A percentile compares a stretch with the other conserved stretches of the same genome.
Evolutionary conservation across 495 filamentous ascomycete genomes (phyloP).

Genomic region (Apodospora peruviana): DNA sequence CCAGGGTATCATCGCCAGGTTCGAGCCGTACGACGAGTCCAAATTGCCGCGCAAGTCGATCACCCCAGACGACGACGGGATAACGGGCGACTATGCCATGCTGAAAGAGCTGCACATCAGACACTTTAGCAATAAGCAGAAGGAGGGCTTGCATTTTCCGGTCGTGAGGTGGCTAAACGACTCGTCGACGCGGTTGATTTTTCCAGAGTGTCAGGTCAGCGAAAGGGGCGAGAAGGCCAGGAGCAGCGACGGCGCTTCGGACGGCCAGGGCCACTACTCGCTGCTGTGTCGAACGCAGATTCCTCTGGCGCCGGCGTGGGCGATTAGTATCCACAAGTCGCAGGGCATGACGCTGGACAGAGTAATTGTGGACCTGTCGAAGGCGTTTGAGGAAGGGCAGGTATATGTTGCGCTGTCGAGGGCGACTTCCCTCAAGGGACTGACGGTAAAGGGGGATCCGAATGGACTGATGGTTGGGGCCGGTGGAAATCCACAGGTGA

Average conservation of each 20-base stretch:
- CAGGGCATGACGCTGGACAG: conserved; percentile 90
- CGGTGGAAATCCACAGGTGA: conserved; percentile 14
- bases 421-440: conserved; percentile 72
- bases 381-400: conserved; percentile 86
- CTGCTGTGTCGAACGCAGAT: conserved; percentile 73
- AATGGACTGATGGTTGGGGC: conserved; percentile 17
- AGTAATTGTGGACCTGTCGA: conserved; percentile 81
- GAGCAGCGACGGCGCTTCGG: no score
- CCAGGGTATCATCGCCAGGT: conserved; percentile 73
- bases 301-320: conserved; percentile 88
- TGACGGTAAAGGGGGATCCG: conserved; percentile 40
- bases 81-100: conserved; percentile 32
- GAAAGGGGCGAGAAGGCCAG: conserved; percentile 35
- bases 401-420: conserved; percentile 74
- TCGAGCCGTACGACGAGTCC: conserved; percentile 58
- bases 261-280: conserved; percentile 43
- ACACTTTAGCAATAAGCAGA: conserved; percentile 21
- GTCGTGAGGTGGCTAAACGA: conserved; percentile 62
- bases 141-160: conserved; percentile 52
- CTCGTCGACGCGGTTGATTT: conserved; percentile 32
- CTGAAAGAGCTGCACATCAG: conserved; percentile 33
- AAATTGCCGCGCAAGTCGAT: conserved; percentile 32
- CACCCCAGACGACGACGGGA: conserved; percentile 10
- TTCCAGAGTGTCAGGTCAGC: conserved; percentile 41
- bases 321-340: conserved; percentile 88